These are phyloP conservation scores for Venturia effusa DNA, from an alignment of 2,329 filamentous ascomycete genomes.

Conservation along the genomic window DNA sequence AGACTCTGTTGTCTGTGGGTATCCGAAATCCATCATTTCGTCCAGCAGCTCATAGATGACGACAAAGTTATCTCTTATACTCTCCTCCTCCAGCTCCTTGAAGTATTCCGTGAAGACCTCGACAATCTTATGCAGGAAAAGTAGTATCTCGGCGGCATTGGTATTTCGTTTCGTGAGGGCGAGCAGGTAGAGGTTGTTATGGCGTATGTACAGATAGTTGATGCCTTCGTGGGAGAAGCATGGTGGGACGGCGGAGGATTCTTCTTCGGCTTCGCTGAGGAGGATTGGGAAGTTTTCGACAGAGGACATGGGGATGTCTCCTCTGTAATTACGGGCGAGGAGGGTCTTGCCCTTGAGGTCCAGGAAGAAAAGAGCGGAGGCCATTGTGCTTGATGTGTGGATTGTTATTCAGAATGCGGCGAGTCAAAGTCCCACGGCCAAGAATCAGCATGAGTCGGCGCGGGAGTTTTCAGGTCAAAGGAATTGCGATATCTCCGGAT, in stretches of 20 bases:
- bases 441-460: neutral
- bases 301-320: constrained; percentile 97
- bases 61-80: constrained; percentile 98
- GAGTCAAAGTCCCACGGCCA: neutral
- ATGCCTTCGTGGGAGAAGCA: constrained; percentile 99
- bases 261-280: constrained; percentile 96
- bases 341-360: constrained; percentile 99
- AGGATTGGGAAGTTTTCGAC: constrained; percentile 97
- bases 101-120: constrained; percentile 99
- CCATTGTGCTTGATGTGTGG: constrained; percentile 47
- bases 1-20: constrained; percentile 94
- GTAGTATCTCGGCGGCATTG: constrained; percentile 94
- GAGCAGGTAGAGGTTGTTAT: constrained; percentile 98
- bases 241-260: constrained; percentile 90
- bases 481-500: neutral
- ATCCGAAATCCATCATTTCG: constrained; percentile 99
- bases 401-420: neutral
- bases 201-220: constrained; percentile 99
- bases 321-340: constrained; percentile 93
- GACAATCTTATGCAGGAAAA: constrained; percentile 96
- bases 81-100: constrained; percentile 97
- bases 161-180: constrained; percentile 97
- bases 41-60: constrained; percentile 97
- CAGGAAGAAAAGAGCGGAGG: constrained; percentile 95
- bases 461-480: neutral